Evolutionary conservation across 768 basidiomycete genomes (phyloP), one percentile per base, ranked within the genome.

Genomic region (Trametes gibbosa): DNA sequence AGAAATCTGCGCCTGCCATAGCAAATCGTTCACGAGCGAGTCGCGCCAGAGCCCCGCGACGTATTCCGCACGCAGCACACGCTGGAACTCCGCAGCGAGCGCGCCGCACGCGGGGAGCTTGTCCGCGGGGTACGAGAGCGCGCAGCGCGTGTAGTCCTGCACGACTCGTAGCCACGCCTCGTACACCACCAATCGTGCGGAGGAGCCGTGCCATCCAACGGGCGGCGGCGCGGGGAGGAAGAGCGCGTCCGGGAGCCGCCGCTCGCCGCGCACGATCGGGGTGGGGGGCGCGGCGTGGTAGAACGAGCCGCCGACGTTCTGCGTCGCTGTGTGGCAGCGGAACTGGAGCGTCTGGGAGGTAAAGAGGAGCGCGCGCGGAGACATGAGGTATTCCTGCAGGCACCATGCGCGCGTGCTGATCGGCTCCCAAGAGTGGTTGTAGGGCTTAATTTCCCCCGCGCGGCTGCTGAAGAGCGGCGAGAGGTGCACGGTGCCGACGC

Each of bases 271-370:
- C 14, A 32, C 29, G 29, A 32, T 4, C 5, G 29, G 29, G 5
- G 29, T 32, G 5, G 29, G 29, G 29, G 29, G 29, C 10, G 29
- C 5, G 29, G 54, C 43, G 2, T n/a, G 42, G 19, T 49, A 53
- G 6, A 56, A 50, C 9, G 55, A 49, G 42, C 48, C 32, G 35
- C 55, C 60, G 29, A 56, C 47, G 42, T 51, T 52, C n/a, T 32
- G 37, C 14, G 27, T 47, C 6, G 60, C 24, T 1, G 60, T 47
- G 27, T 51, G 60, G 40, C 60, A 61, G 5, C 56, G 60, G 47
- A 47, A 57, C 43, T 61, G 60, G 25, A 61, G 55, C 9, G 60
- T 61, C 19, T 61, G 50, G 6, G 54, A 52, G 3, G 60, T 50
- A 23, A 56, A 61, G 12, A 56, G 34, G 12, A 61, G 55, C 17